These are phyloP conservation scores for Candida hispaniensis DNA, from an alignment of 805 yeast genomes.

Conservation along the genomic window DNA sequence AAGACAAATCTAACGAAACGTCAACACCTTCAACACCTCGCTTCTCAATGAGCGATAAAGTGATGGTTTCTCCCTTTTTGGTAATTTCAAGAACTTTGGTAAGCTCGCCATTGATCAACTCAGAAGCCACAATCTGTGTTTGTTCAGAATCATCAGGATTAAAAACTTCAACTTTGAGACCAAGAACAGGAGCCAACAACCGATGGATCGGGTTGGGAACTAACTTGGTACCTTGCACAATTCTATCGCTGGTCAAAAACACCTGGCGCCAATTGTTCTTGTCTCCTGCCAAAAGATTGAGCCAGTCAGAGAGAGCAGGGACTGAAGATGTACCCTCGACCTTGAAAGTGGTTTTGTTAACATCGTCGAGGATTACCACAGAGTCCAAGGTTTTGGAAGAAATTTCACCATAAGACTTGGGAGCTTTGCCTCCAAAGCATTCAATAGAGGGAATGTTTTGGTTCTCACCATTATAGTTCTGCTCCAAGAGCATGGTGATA, in stretches of 20 bases:
- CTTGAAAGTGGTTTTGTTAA: slow-evolving; percentile 26
- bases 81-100: slow-evolving; percentile 53
- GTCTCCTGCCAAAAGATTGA: slow-evolving; percentile 68
- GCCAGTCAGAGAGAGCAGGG: slow-evolving; percentile 51
- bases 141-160: slow-evolving; percentile 41
- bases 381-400: slow-evolving; percentile 22
- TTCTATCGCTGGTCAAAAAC: slow-evolving; percentile 61
- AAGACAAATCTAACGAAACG: slow-evolving; percentile 65
- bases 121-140: slow-evolving; percentile 54
- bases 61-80: slow-evolving; percentile 44
- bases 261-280: slow-evolving; percentile 85
- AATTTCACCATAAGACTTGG: slow-evolving; percentile 27
- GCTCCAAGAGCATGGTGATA: slow-evolving; percentile 47
- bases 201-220: slow-evolving; percentile 69
- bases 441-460: slow-evolving; percentile 78
- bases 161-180: slow-evolving; percentile 52
- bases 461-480: slow-evolving; percentile 62
- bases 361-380: slow-evolving; percentile 21
- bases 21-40: slow-evolving; percentile 73
- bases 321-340: slow-evolving; percentile 30
- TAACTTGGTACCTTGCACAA: slow-evolving; percentile 78
- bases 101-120: slow-evolving; percentile 51
- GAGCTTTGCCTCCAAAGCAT: slow-evolving; percentile 66
- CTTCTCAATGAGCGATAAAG: slow-evolving; percentile 69
- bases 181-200: slow-evolving; percentile 64